Evolutionary conservation across 2,329 filamentous ascomycete species (phyloP), one percentile per base, ranked within the genome.

Genomic region (Truncatella angustata): DNA sequence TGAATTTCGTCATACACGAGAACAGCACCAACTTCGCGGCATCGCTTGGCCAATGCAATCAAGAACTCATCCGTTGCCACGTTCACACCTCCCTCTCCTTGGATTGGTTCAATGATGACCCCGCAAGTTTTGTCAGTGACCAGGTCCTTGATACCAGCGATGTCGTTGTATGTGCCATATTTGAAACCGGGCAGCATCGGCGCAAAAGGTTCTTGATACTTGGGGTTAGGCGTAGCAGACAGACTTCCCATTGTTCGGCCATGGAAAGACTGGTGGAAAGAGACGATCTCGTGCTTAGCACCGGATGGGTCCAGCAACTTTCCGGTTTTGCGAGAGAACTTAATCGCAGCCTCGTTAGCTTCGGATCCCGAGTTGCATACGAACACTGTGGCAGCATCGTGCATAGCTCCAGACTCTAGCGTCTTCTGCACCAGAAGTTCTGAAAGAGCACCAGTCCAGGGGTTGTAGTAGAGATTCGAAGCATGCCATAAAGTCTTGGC

Each of bases 1-100:
- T 99, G 94, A 57, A 99, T 99, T 77, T 99, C 94, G 65, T 99
- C 94, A 70, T 94, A 93, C 66, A 97, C 88, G 52, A 99, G 76
- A 3, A 97, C 84, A 2, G 93, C 92, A 48, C 90, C 91, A 28
- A 97, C 91, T 61, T 91, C 87, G 51, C 86, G 87, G 71, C 92
- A 97, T 54, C 92, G 84, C 66, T 81, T 82, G 53, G 91, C 90
- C n/a, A 99, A 81, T 1, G 91, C 88, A 21, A 85, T 70, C 21
- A 99, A 79, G 70, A 97, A 99, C 58, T 91, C 90, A 3, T 88
- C 84, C 1, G 81, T 87, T 3, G 90, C 94, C 10, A 89, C 85
- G 61, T 93, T 88, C 48, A 99, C 88, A 59, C 94, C 94, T 14
- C 94, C 94, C 73, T 99, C 94, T 53, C 94, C 94, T 73, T 99